Conservation (phyloP, 1,139 yeast genomes). For the Suhomyces choctaworum region DNA sequence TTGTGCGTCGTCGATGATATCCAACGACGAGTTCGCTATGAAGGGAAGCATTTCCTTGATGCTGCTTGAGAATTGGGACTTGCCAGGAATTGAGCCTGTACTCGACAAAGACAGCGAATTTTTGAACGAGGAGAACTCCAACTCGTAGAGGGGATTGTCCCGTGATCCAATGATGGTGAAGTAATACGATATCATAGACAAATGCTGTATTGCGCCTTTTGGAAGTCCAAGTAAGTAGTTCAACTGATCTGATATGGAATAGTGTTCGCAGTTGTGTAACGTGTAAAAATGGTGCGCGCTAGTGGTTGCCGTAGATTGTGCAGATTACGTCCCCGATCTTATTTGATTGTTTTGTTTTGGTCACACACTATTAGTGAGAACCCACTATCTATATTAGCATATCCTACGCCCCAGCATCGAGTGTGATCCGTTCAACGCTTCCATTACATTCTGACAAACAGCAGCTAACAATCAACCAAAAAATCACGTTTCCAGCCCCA, state of each 20-base stretch:
- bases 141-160: constrained; percentile 84
- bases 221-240: no score
- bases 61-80: constrained; percentile 64
- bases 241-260: no score
- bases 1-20: constrained; percentile 83
- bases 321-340: constrained; percentile 10
- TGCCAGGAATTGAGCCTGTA: constrained; percentile 48
- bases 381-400: background rate
- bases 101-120: constrained; percentile 10
- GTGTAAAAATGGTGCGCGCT: background rate
- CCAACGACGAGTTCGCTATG: constrained; percentile 84
- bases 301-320: constrained; percentile 1
- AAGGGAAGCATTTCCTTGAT: constrained; percentile 84
- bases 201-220: no score
- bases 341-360: constrained; percentile 7
- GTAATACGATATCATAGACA: constrained; percentile 67
- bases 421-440: no score
- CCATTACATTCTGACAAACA: no score
- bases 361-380: constrained; percentile 1
- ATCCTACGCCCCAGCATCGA: no score
- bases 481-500: background rate
- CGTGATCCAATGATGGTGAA: constrained; percentile 85
- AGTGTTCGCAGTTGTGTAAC: background rate
- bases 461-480: background rate
- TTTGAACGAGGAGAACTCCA: constrained; percentile 79